Percentiles rank a stretch among this genome's conserved stretches.
Evolutionary conservation across 495 filamentous ascomycete genomes (phyloP).

Genomic region (Chaetomium tenue): DNA sequence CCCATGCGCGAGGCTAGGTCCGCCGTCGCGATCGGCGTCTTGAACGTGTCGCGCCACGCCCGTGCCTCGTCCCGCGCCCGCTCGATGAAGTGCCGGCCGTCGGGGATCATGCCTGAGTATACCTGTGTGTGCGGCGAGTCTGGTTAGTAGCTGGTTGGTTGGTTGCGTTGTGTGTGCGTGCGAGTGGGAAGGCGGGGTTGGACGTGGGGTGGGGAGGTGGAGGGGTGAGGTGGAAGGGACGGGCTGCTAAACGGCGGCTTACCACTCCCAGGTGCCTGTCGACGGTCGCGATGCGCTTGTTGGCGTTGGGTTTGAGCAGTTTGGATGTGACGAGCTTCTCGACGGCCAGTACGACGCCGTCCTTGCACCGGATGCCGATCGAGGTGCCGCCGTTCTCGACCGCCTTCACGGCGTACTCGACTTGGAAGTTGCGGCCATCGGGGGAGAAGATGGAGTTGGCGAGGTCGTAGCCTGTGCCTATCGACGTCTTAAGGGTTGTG

Average conservation of each 20-base stretch:
- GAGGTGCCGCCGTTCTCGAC: slow-evolving; percentile 98
- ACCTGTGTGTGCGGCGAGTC: slow-evolving; percentile 54
- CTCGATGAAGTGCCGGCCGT: slow-evolving; percentile 92
- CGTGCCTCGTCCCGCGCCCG: slow-evolving; percentile 91
- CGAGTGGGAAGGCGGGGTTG: not conserved
- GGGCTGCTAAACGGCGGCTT: slow-evolving; percentile 38
- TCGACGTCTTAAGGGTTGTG: slow-evolving; percentile 71
- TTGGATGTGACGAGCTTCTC: slow-evolving; percentile 97
- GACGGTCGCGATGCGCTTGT: slow-evolving; percentile 93
- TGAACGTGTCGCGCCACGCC: slow-evolving; percentile 83
- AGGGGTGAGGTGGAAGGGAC: too few relatives aligned
- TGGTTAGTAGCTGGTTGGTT: not conserved
- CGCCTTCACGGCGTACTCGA: slow-evolving; percentile 98
- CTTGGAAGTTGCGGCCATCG: slow-evolving; percentile 98
- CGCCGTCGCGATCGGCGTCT: slow-evolving; percentile 81
- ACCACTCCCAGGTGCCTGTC: slow-evolving; percentile 93
- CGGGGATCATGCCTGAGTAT: slow-evolving; percentile 87
- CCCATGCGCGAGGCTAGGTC: slow-evolving; percentile 88
- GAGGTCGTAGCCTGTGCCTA: slow-evolving; percentile 99
- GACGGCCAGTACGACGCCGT: slow-evolving; percentile 92
- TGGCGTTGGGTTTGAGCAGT: slow-evolving; percentile 85
- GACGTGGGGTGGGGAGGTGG: not conserved
- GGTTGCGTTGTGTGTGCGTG: slow-evolving; percentile 11
- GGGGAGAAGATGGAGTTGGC: slow-evolving; percentile 99
- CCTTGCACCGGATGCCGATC: slow-evolving; percentile 94